Evolutionary conservation across 108 stramenopile species (phyloP), one percentile per base, ranked within the genome.

Genomic region (Epithemia pelagica): DNA sequence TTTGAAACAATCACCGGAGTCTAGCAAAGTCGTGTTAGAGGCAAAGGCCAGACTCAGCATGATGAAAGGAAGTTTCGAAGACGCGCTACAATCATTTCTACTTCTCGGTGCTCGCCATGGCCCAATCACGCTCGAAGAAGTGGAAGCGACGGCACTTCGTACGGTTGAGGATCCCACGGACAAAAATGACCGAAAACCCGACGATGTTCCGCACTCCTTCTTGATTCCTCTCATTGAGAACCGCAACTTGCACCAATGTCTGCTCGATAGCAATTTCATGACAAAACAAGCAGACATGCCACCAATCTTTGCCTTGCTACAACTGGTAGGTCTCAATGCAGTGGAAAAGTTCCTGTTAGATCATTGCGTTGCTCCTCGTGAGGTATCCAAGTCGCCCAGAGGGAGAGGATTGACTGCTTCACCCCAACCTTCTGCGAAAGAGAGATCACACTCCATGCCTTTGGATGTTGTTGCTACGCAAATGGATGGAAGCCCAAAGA

Each of bases 321-420:
- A 66, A 28, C 66, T 93, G 20, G 77, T 90, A 51, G 91, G 91
- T 5, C 67, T 93, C 24, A 52, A 74, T 22, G 58, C 54, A 30
- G 74, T 71, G 18, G 84, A 87, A 21, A 52, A 64, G 19, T 93
- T 93, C 65, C 71, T 93, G n/a, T 68, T 90, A 33, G 82, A 93
- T 21, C 79, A 86, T 68, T 85, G 82, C 56, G 84, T 81, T 54
- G 68, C 83, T 1, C 80, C 85, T 23, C 64, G 54, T 3, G 56
- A 27, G 28, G 5, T 15, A 7, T 64, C 8, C 30, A 25, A 30
- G 33, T 46, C 31, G 20, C 26, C 30, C 31, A 37, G 51, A 30
- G 25, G n/a, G 52, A 62, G 0, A 30, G 31, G 15, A 58, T n/a
- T n/a, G n/a, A 22, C 18, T 53, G 22, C 51, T 27, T 23, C n/a